Percentiles rank a stretch among this genome's conserved stretches.
These are phyloP conservation scores for Zygoascus ofunaensis DNA, from an alignment of 805 yeast genomes.

Conservation along the genomic window DNA sequence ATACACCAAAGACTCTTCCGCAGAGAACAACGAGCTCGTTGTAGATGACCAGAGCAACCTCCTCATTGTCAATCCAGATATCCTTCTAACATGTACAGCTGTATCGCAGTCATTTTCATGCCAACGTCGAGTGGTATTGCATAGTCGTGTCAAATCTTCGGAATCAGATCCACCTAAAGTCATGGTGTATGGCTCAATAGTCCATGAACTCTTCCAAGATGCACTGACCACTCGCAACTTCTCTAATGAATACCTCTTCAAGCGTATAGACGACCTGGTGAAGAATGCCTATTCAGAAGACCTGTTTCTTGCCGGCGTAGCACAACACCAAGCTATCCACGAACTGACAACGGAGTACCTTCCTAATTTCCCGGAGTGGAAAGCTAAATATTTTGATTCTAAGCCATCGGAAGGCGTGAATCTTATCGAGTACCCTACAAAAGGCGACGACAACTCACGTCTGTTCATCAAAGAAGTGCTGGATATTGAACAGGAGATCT, in stretches of 20 bases:
- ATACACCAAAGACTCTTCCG: neutral
- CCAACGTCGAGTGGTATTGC: constrained; percentile 57
- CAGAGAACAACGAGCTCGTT: constrained; percentile 24
- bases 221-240: constrained; percentile 38
- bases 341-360: constrained; percentile 41
- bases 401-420: constrained; percentile 3
- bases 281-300: constrained; percentile 25
- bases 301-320: constrained; percentile 46
- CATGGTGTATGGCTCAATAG: constrained; percentile 69
- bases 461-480: constrained; percentile 55
- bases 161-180: constrained; percentile 52
- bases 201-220: constrained; percentile 66
- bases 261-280: constrained; percentile 23
- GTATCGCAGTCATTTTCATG: constrained; percentile 72
- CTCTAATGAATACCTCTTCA: constrained; percentile 32
- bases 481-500: constrained; percentile 82
- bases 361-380: constrained; percentile 24
- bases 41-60: constrained; percentile 50
- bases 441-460: constrained; percentile 28
- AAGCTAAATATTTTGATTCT: neutral
- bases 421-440: constrained; percentile 16
- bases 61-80: constrained; percentile 79
- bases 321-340: constrained; percentile 42
- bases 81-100: constrained; percentile 69
- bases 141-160: constrained; percentile 43